Conservation (phyloP, 352 stramenopile species). For the Pythium scleroteichum region DNA sequence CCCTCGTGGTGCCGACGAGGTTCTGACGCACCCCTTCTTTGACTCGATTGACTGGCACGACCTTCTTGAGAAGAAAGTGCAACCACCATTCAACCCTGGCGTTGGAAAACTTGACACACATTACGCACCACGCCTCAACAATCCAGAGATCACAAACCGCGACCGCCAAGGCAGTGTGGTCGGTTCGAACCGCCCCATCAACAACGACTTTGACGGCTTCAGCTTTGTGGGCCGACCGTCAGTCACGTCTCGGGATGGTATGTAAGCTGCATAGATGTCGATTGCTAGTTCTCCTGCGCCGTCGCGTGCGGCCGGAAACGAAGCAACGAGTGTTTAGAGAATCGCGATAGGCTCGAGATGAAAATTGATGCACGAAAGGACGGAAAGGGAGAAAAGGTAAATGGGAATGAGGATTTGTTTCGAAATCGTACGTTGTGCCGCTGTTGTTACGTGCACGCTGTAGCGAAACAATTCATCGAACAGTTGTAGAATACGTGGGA, state of each 20-base stretch:
- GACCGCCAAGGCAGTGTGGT: conserved; percentile 81
- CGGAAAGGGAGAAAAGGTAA: conserved; percentile 3
- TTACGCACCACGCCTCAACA: conserved; percentile 85
- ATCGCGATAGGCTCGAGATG: conserved; percentile 4
- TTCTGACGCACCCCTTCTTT: conserved; percentile 93
- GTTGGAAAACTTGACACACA: conserved; percentile 87
- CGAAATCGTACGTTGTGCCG: neutral
- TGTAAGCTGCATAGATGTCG: conserved; percentile 11
- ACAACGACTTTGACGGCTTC: conserved; percentile 90
- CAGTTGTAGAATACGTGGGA: conserved; percentile 68
- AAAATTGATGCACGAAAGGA: conserved; percentile 8
- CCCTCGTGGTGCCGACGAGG: conserved; percentile 82
- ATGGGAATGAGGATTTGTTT: conserved; percentile 14
- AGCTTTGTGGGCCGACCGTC: conserved; percentile 89
- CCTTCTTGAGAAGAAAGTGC: conserved; percentile 77
- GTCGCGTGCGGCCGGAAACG: neutral
- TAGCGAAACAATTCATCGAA: conserved; percentile 52
- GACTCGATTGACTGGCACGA: conserved; percentile 90
- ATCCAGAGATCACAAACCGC: conserved; percentile 86
- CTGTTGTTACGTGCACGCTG: conserved; percentile 33
- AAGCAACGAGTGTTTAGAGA: conserved; percentile 22
- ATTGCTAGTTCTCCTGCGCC: neutral
- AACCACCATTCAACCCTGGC: conserved; percentile 87
- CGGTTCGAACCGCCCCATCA: conserved; percentile 43
- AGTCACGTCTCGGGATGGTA: conserved; percentile 46